Evolutionary conservation across 176 grass and related monocot genomes (phyloP).

Genomic region (Zea mays): DNA sequence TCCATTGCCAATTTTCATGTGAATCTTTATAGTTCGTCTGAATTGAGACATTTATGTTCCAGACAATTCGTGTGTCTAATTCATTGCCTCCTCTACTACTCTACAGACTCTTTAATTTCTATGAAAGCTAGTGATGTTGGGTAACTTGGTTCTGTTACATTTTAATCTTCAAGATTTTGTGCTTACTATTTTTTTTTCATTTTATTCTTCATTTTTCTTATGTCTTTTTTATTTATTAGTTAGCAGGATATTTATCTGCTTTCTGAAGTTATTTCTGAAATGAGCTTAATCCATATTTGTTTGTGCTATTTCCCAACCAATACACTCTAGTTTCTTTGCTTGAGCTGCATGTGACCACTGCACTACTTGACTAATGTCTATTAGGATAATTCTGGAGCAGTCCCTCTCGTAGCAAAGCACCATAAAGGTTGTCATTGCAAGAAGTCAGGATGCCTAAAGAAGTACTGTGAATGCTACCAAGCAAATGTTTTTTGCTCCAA

Average conservation of each 20-base stretch:
- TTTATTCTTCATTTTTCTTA: constrained; percentile 8
- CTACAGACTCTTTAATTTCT: neutral
- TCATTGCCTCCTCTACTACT: neutral
- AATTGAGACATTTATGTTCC: constrained; percentile 3
- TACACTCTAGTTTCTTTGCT: constrained; percentile 6
- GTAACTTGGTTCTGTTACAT: neutral
- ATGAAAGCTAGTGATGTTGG: neutral
- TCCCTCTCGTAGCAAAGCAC: constrained; percentile 57
- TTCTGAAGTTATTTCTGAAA: constrained; percentile 3
- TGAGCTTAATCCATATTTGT: neutral
- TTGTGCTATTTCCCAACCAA: neutral
- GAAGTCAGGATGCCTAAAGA: constrained; percentile 80
- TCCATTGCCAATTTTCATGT: too few species aligned
- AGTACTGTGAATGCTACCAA: constrained; percentile 84
- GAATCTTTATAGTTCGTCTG: constrained; percentile 1
- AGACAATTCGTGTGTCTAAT: neutral
- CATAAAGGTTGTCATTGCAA: constrained; percentile 84
- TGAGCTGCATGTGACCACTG: constrained; percentile 18
- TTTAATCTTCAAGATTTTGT: neutral
- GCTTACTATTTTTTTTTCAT: neutral
- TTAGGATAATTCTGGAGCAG: constrained; percentile 62
- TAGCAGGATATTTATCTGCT: constrained; percentile 5
- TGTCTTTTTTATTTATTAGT: neutral
- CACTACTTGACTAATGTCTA: constrained; percentile 15
- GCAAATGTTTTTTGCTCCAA: constrained; percentile 80